Evolutionary conservation across 2,329 filamentous ascomycete species (phyloP).

Genomic region (Phialemoniopsis sp.): DNA sequence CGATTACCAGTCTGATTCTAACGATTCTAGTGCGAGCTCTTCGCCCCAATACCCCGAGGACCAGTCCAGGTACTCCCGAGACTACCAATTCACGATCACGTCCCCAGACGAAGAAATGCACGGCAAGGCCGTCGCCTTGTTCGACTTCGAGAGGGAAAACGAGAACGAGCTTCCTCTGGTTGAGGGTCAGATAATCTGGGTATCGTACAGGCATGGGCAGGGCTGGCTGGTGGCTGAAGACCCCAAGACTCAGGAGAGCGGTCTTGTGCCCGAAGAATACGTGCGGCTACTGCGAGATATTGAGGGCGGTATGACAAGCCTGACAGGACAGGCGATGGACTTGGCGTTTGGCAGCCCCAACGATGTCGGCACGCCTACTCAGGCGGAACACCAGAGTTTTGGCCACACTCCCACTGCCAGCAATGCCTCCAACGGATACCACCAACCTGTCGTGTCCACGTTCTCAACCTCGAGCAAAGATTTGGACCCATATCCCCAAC

Average conservation of each 20-base stretch:
- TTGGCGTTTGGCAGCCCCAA: slow-evolving; percentile 50
- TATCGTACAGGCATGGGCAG: slow-evolving; percentile 92
- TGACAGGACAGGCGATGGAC: slow-evolving; percentile 51
- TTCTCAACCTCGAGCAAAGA: slow-evolving; percentile 70
- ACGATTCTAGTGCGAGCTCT: slow-evolving; percentile 53
- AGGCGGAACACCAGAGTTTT: slow-evolving; percentile 48
- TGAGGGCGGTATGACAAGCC: slow-evolving; percentile 77
- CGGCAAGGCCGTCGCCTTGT: slow-evolving; percentile 90
- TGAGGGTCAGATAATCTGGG: slow-evolving; percentile 94
- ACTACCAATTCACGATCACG: slow-evolving; percentile 93
- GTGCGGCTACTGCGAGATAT: slow-evolving; percentile 90
- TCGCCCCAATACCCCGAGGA: slow-evolving; percentile 58
- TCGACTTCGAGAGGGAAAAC: slow-evolving; percentile 92
- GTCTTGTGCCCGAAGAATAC: slow-evolving; percentile 93
- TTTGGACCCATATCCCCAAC: slow-evolving; percentile 63
- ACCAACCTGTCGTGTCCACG: slow-evolving; percentile 63
- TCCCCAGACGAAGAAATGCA: slow-evolving; percentile 97
- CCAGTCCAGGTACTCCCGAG: slow-evolving; percentile 78
- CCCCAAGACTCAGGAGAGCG: slow-evolving; percentile 88
- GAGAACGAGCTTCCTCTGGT: slow-evolving; percentile 91
- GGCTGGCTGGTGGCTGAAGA: slow-evolving; percentile 98
- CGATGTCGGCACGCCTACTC: slow-evolving; percentile 57
- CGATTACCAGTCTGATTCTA: slow-evolving; percentile 47
- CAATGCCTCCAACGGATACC: slow-evolving; percentile 56
- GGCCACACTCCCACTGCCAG: slow-evolving; percentile 43